These are phyloP conservation scores for Pestalotiopsis sp. DNA, from an alignment of 2,329 filamentous ascomycete species.

Conservation along the genomic window DNA sequence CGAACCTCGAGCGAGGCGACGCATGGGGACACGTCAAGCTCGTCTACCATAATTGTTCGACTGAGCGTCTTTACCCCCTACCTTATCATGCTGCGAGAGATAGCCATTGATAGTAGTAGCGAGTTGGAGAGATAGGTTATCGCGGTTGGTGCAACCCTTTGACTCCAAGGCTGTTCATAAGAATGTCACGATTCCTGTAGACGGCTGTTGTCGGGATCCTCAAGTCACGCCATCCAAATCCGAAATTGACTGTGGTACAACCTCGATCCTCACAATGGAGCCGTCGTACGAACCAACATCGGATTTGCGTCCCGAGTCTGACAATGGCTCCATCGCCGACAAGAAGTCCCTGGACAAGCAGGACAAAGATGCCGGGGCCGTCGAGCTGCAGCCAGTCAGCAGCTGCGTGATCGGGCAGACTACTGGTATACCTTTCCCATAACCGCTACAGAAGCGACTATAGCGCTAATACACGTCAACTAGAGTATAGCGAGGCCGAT, in stretches of 20 bases:
- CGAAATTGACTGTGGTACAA: background rate
- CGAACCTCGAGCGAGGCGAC: background rate
- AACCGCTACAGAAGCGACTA: background rate
- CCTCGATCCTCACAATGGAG: background rate
- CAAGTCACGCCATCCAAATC: background rate
- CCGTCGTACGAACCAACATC: background rate
- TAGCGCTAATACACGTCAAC: background rate
- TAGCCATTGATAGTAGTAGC: background rate
- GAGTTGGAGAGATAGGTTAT: background rate
- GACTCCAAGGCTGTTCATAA: background rate
- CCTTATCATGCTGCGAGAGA: background rate
- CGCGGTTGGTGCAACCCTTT: background rate
- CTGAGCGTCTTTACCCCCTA: background rate
- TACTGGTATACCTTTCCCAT: background rate
- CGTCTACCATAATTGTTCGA: background rate
- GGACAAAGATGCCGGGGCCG: background rate
- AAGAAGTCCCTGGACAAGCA: background rate
- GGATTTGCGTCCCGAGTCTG: background rate
- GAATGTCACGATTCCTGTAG: background rate
- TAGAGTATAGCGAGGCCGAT: slow-evolving; percentile 21
- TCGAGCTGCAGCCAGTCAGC: background rate
- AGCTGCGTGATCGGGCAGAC: background rate
- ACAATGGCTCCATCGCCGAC: background rate
- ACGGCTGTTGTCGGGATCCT: background rate
- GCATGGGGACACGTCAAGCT: background rate